Evolutionary conservation across 2,329 filamentous ascomycete species (phyloP).

Genomic region (Penicillium sp.): DNA sequence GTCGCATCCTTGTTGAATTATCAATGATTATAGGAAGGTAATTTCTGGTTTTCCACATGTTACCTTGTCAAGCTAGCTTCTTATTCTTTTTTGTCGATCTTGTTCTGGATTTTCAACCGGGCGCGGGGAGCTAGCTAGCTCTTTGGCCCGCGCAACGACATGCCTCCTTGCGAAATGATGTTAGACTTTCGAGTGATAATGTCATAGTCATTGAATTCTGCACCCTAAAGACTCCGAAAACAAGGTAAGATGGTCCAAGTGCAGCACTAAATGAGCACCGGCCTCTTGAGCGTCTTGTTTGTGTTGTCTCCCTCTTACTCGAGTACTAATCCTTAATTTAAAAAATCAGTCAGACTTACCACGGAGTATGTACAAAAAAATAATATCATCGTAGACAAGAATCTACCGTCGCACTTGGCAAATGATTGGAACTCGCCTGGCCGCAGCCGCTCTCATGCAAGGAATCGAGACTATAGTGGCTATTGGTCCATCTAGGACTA

Average conservation of each 20-base stretch:
- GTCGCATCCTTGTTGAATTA: constrained; percentile 10
- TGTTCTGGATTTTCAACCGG: background rate
- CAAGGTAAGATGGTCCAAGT: background rate
- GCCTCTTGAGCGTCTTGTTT: constrained; percentile 3
- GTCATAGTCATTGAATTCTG: background rate
- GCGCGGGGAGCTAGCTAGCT: background rate
- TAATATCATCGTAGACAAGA: background rate
- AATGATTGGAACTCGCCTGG: constrained; percentile 6
- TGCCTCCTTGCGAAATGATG: background rate
- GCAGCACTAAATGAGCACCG: constrained; percentile 5
- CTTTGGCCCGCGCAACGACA: background rate
- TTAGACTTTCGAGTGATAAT: constrained; percentile 6
- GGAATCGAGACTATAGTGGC: constrained; percentile 24
- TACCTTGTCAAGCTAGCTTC: background rate
- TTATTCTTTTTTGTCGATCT: background rate
- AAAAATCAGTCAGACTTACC: too few species aligned
- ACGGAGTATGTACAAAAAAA: too few species aligned
- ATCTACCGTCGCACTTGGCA: constrained; percentile 1
- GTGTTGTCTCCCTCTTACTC: background rate
- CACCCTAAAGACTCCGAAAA: background rate
- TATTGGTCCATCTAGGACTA: constrained; percentile 25
- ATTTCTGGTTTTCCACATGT: background rate
- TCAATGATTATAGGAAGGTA: background rate
- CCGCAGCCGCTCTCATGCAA: constrained; percentile 23
- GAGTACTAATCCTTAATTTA: background rate